Evolutionary conservation across 83 land plant genomes (phyloP).

Genomic region (Larix sibirica): DNA sequence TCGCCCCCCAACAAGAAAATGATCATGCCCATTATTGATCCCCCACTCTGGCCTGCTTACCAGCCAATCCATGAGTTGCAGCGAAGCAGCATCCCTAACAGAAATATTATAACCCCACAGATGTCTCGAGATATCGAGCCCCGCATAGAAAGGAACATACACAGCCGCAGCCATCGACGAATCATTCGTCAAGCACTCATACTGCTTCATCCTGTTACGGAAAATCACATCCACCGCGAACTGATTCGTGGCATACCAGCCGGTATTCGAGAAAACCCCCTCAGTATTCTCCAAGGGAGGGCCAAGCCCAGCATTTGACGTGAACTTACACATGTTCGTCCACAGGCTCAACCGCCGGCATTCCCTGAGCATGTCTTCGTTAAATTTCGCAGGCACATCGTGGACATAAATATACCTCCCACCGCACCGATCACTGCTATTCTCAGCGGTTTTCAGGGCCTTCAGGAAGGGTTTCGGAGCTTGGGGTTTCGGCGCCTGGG

Average conservation of each 20-base stretch:
- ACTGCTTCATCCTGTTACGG: conserved; percentile 50
- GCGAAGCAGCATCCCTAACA: conserved; percentile 40
- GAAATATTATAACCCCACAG: conserved; percentile 48
- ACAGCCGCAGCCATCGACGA: conserved; percentile 50
- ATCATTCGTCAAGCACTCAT: conserved; percentile 54
- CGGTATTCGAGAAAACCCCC: conserved; percentile 24
- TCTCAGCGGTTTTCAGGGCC: conserved; percentile 57
- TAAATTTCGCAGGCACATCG: conserved; percentile 59
- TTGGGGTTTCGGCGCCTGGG: not conserved
- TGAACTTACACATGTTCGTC: conserved; percentile 69
- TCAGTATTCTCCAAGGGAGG: conserved; percentile 33
- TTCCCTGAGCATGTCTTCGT: conserved; percentile 49
- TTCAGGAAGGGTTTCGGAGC: conserved; percentile 29
- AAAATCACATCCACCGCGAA: conserved; percentile 63
- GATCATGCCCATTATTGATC: conserved; percentile 46
- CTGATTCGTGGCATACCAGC: conserved; percentile 72
- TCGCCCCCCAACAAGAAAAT: conserved; percentile 65
- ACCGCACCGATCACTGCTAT: conserved; percentile 44
- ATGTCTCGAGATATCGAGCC: conserved; percentile 59
- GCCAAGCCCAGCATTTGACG: conserved; percentile 67
- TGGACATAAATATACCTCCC: conserved; percentile 78
- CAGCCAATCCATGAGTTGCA: conserved; percentile 43
- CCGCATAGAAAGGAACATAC: conserved; percentile 74
- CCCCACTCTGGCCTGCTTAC: conserved; percentile 46
- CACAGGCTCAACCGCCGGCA: conserved; percentile 52